Base-by-base conservation (phyloP, 2,329 filamentous ascomycete species). In the Calonectria pteridis region DNA sequence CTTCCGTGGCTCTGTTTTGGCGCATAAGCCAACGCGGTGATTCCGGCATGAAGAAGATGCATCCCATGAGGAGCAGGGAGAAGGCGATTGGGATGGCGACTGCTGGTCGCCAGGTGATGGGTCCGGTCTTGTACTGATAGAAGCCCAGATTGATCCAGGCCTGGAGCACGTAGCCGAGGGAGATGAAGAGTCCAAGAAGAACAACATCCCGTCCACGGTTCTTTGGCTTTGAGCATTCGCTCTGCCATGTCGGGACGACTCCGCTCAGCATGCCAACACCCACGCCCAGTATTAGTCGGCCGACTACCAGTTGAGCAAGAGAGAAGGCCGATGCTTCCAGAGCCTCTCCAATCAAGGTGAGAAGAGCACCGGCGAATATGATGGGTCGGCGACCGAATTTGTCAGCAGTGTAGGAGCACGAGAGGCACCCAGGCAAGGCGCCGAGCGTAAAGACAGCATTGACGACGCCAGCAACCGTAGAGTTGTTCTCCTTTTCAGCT, bases 71-170 rank as follows among this genome's bases (percentile, higher is more conserved):
- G 5, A 63, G 35, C 26, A 63, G 23, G 9, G 59, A 63, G 28
- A 63, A 63, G 16, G 23, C 35, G 20, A 46, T 29, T 4, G 59
- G 59, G n/a, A 63, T 46, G 6, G 59, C 59, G 5, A 43, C 11
- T 13, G 59, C 59, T 31, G 59, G 59, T 11, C 59, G 14, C 59
- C 59, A 63, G 37, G 59, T 63, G 28, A 63, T 46, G 11, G 37
- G 59, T 3, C 59, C 59, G 7, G 59, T 46, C 59, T 63, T 63
- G 59, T 29, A 63, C 37, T 63, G 37, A 35, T 63, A 63, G 13
- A 63, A 63, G n/a, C 59, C 59, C 3, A 63, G 37, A 11, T 63
- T 63, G 37, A 63, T 63, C 59, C 59, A 63, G 14, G 59, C 59
- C 23, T 63, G 59, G 5, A 63, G 59, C 6, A 63, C 59, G 35